Percentiles rank a stretch among this genome's conserved stretches.
Conservation (phyloP, 768 basidiomycete genomes). For the Pleurotus eryngii region DNA sequence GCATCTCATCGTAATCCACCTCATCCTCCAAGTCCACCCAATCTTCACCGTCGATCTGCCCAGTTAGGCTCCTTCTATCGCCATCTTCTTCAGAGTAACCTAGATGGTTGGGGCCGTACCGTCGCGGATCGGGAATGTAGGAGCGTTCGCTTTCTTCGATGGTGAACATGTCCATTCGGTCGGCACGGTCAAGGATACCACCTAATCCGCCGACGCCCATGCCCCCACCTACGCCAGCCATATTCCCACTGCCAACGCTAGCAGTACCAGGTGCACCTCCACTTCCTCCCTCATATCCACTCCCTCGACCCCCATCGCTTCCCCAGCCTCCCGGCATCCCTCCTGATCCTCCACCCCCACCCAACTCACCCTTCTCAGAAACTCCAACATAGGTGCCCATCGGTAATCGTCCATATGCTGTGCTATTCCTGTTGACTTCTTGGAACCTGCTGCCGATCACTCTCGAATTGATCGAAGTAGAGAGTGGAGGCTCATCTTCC, state of each 20-base stretch:
- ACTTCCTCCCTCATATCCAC: not conserved
- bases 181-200: conserved; percentile 2
- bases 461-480: conserved; percentile 60
- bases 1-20: conserved; percentile 11
- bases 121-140: conserved; percentile 50
- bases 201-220: conserved; percentile 6
- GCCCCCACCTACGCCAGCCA: conserved; percentile 5
- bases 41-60: conserved; percentile 36
- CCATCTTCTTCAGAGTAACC: conserved; percentile 6
- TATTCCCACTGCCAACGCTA: conserved; percentile 4
- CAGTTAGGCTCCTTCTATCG: conserved; percentile 18
- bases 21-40: conserved; percentile 53
- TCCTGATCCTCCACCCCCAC: not conserved
- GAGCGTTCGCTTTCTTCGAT: conserved; percentile 16
- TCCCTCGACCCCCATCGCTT: not conserved
- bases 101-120: conserved; percentile 54
- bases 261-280: not conserved
- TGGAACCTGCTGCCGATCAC: conserved; percentile 68
- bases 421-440: conserved; percentile 64
- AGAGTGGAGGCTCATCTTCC: conserved; percentile 38
- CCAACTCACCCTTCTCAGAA: conserved; percentile 47
- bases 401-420: conserved; percentile 54
- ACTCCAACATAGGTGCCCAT: conserved; percentile 55
- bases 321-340: not conserved
- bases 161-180: conserved; percentile 7